phyloP scores from a whole-genome alignment of 495 filamentous ascomycete species.

The Aspergillus ellipticus region DNA sequence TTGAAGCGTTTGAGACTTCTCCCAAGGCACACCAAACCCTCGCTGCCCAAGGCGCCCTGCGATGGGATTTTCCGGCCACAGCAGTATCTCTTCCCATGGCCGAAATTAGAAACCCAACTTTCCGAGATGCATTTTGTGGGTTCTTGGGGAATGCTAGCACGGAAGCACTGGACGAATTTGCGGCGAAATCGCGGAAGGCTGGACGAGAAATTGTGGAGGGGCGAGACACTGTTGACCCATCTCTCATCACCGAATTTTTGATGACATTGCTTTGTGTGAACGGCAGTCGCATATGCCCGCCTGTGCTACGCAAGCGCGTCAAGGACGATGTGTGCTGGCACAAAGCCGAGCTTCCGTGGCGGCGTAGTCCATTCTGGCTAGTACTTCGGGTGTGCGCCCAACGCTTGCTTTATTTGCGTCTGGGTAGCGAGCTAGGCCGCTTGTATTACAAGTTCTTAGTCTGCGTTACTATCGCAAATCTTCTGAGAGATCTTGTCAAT shows the following conservation, averaged over 20 bases:
- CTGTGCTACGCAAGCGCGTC: constrained; percentile 50
- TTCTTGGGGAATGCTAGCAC: constrained; percentile 59
- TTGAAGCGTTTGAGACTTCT: constrained; percentile 59
- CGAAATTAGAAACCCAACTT: constrained; percentile 36
- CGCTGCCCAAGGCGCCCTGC: constrained; percentile 34
- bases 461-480: constrained; percentile 34
- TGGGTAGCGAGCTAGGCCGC: constrained; percentile 46
- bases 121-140: constrained; percentile 44
- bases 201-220: constrained; percentile 40
- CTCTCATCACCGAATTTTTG: constrained; percentile 51
- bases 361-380: constrained; percentile 55
- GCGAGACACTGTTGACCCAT: constrained; percentile 53
- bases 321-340: constrained; percentile 54
- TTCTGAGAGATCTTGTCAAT: constrained; percentile 37
- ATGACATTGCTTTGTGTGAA: constrained; percentile 54
- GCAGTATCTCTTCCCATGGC: constrained; percentile 35
- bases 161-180: constrained; percentile 52
- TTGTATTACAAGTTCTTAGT: constrained; percentile 57
- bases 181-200: constrained; percentile 48
- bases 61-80: constrained; percentile 45
- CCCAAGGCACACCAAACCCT: constrained; percentile 45
- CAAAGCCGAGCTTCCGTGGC: constrained; percentile 50
- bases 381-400: constrained; percentile 53
- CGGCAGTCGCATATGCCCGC: constrained; percentile 31
- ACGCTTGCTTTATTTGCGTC: constrained; percentile 39